Base-by-base conservation (phyloP, 345 rosid genomes). In the Populus ilicifolia region DNA sequence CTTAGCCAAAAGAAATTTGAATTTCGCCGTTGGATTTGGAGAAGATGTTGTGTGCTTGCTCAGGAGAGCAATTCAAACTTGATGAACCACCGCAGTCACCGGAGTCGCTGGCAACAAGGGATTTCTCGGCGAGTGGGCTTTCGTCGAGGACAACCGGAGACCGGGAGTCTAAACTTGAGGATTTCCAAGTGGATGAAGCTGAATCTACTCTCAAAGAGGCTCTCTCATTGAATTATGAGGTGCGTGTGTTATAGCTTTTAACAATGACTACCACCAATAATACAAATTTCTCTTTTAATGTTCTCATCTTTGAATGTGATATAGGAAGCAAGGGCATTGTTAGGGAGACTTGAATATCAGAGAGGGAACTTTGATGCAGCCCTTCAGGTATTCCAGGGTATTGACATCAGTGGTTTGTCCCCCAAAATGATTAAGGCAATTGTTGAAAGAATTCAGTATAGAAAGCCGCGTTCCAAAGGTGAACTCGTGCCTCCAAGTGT, bases 151-250 rank as follows among this genome's bases (percentile, higher is more conserved):
- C 86, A 70, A 80, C 85, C 0, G 92, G 88, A 25, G 98, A 93
- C 56, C 90, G 98, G 98, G 96, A 91, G 39, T 83, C 97, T 0
- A 93, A 87, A 71, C 78, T 92, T 3, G 97, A 96, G 30, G 98
- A 91, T 56, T 79, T 84, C 79, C 97, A 88, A 77, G 95, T 93
- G 20, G 97, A 92, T 84, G 98, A 94, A 88, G 97, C 90, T 54
- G 99, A 96, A 86, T 94, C 98, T 35, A 90, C 97, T 79, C 87
- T 96, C 75, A 96, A 89, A 77, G 99, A 94, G 78, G 98, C 98
- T 83, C 98, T 94, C 75, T 96, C 97, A 66, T 86, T 96, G 79
- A 96, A 96, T 85, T 94, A 96, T 71, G 99, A 96, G 92, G 99
- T 93, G 74, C 48, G 75, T 79, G 8, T 13, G 0, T 75, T 27